Percentiles rank a stretch among this genome's conserved stretches.
phyloP scores from a whole-genome alignment of 495 filamentous ascomycete genomes.

The Hypoxylon rickii region DNA sequence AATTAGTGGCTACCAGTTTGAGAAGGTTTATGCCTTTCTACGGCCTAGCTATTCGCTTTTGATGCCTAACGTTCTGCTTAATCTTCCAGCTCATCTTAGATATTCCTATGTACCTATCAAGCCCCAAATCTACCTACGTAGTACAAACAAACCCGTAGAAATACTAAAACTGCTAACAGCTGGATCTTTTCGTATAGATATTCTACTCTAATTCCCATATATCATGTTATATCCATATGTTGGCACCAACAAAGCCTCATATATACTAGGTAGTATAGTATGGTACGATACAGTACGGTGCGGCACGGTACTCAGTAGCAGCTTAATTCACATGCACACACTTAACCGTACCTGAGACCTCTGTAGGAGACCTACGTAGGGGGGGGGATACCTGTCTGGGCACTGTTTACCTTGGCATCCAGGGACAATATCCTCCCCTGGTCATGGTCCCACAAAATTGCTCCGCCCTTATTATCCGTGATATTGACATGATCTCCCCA shows the following conservation, averaged over 20 bases:
- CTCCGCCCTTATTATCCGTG: slow-evolving; percentile 23
- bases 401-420: slow-evolving; percentile 27
- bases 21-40: too few relatives aligned
- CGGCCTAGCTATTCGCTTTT: background rate
- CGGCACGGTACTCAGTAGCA: too few relatives aligned
- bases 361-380: too few relatives aligned
- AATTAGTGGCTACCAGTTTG: background rate
- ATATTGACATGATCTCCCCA: slow-evolving; percentile 31
- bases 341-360: background rate
- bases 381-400: slow-evolving; percentile 18
- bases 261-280: background rate
- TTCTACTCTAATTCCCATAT: background rate
- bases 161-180: too few relatives aligned
- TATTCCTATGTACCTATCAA: too few relatives aligned
- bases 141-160: too few relatives aligned
- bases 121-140: background rate
- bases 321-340: background rate
- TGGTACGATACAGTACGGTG: too few relatives aligned
- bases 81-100: too few relatives aligned
- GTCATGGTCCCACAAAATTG: slow-evolving; percentile 10
- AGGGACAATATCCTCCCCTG: slow-evolving; percentile 16
- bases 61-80: too few relatives aligned
- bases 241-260: background rate
- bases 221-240: background rate
- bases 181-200: background rate